Conservation (phyloP, 2,329 filamentous ascomycete genomes). For the Xenoacremonium recifei region DNA sequence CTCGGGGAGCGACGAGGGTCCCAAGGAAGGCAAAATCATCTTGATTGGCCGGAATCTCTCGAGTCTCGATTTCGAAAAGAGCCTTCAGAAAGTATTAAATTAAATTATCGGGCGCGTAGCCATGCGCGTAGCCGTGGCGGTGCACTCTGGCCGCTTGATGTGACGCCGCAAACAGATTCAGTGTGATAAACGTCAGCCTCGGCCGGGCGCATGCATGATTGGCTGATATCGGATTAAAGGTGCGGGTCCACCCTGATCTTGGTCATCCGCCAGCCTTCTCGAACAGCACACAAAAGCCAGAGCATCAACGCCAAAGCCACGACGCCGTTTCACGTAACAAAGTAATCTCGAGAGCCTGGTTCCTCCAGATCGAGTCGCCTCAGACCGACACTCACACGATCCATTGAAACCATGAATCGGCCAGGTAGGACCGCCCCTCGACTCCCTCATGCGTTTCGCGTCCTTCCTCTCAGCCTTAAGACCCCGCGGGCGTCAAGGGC, state of each 20-base stretch:
- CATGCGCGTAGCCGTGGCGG: too few species aligned
- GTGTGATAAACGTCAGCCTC: slow-evolving; percentile 18
- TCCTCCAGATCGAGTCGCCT: slow-evolving; percentile 7
- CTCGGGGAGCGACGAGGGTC: slow-evolving; percentile 25
- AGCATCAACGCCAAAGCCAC: slow-evolving; percentile 22
- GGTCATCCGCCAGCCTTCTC: slow-evolving; percentile 26
- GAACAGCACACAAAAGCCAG: slow-evolving; percentile 21
- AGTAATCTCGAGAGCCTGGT: slow-evolving; percentile 14
- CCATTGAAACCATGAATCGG: slow-evolving; percentile 52
- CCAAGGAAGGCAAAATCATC: slow-evolving; percentile 56
- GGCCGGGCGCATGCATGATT: slow-evolving; percentile 23
- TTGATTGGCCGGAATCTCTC: slow-evolving; percentile 59
- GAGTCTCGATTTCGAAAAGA: slow-evolving; percentile 51
- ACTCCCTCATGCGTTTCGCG: too few species aligned
- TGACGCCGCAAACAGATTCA: too few species aligned
- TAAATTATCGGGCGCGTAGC: slow-evolving; percentile 9
- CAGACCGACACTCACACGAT: slow-evolving; percentile 21
- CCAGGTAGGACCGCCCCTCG: slow-evolving; percentile 51
- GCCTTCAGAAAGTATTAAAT: slow-evolving; percentile 31
- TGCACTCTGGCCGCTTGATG: too few species aligned
- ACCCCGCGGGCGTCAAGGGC: slow-evolving; percentile 24
- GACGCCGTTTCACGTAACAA: slow-evolving; percentile 11
- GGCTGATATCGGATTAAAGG: slow-evolving; percentile 27
- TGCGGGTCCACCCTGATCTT: slow-evolving; percentile 40
- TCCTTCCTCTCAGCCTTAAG: slow-evolving; percentile 23